Evolutionary conservation across 495 filamentous ascomycete species (phyloP).

Genomic region (Clavariopsis aquatica): DNA sequence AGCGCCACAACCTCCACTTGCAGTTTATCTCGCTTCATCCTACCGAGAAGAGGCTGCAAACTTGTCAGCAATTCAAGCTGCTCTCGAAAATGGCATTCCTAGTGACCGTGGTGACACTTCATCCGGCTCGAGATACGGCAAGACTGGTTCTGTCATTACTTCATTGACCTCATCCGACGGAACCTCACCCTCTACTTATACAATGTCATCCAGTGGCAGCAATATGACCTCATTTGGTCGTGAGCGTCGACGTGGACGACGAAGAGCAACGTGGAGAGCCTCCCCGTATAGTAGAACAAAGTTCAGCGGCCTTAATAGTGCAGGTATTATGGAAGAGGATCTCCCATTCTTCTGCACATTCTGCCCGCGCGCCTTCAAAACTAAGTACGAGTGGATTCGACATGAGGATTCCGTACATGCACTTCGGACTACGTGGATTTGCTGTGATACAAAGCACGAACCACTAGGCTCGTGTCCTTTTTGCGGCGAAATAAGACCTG

Average conservation of each 20-base stretch:
- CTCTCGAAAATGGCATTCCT: slow-evolving; percentile 5
- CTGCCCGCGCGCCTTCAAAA: slow-evolving; percentile 22
- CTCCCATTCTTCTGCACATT: slow-evolving; percentile 36
- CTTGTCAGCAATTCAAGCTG: slow-evolving; percentile 24
- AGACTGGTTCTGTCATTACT: slow-evolving; percentile 20
- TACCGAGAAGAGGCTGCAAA: slow-evolving; percentile 22
- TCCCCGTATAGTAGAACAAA: slow-evolving; percentile 25
- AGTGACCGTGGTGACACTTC: slow-evolving; percentile 17
- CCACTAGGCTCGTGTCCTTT: slow-evolving; percentile 16
- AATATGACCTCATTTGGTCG: slow-evolving; percentile 29
- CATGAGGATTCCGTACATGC: slow-evolving; percentile 36
- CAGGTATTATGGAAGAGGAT: slow-evolving; percentile 1
- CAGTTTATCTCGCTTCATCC: slow-evolving; percentile 19
- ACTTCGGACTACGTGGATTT: slow-evolving; percentile 30
- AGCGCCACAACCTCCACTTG: slow-evolving; percentile 22
- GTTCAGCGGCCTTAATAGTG: slow-evolving; percentile 4
- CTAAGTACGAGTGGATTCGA: slow-evolving; percentile 36
- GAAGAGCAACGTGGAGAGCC: slow-evolving; percentile 20
- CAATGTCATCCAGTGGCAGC: slow-evolving; percentile 24
- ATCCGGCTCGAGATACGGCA: slow-evolving; percentile 15
- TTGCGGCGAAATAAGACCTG: slow-evolving; percentile 18
- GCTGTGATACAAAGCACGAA: slow-evolving; percentile 15
- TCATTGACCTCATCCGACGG: slow-evolving; percentile 27
- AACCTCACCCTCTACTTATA: slow-evolving; percentile 20
- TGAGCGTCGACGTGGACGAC: slow-evolving; percentile 25